phyloP scores from a whole-genome alignment of 306 rosid genomes.

The Cucurbita pepo region DNA sequence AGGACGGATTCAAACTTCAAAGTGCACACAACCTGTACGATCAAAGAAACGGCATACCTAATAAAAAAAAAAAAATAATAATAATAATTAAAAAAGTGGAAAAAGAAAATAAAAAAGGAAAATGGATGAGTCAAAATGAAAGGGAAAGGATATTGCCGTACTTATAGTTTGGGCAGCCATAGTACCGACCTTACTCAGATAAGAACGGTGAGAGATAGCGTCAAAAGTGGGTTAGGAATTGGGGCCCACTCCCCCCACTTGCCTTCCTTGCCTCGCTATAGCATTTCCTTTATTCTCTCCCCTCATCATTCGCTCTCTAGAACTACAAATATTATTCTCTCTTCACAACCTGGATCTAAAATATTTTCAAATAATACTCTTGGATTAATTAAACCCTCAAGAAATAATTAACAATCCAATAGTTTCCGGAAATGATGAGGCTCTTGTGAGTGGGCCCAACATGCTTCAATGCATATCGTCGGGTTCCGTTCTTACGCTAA shows the following conservation, averaged over 20 bases:
- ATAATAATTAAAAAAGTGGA: not conserved
- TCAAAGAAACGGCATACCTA: constrained; percentile 3
- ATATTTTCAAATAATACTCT: too few species aligned
- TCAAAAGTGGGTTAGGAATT: not conserved
- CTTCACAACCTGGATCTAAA: too few species aligned
- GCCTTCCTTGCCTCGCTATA: not conserved
- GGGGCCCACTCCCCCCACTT: not conserved
- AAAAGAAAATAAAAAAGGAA: not conserved
- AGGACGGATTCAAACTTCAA: constrained; percentile 74
- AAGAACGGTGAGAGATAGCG: constrained; percentile 38
- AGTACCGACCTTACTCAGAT: constrained; percentile 84
- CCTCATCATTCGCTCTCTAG: too few species aligned
- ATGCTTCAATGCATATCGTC: not conserved
- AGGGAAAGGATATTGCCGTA: constrained; percentile 35
- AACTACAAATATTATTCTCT: too few species aligned
- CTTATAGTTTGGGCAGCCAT: constrained; percentile 37
- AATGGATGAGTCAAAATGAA: not conserved
- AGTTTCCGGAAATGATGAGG: too few species aligned
- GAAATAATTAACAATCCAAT: not conserved
- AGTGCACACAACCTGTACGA: constrained; percentile 65
- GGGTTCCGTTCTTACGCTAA: not conserved
- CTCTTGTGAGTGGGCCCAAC: not conserved
- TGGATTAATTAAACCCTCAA: not conserved
- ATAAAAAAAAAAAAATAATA: not conserved
- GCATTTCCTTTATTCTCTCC: too few species aligned